A percentile compares a stretch with the other conserved stretches of the same genome.
Evolutionary conservation across 495 filamentous ascomycete species (phyloP).

Genomic region (Aspergillus affinis): DNA sequence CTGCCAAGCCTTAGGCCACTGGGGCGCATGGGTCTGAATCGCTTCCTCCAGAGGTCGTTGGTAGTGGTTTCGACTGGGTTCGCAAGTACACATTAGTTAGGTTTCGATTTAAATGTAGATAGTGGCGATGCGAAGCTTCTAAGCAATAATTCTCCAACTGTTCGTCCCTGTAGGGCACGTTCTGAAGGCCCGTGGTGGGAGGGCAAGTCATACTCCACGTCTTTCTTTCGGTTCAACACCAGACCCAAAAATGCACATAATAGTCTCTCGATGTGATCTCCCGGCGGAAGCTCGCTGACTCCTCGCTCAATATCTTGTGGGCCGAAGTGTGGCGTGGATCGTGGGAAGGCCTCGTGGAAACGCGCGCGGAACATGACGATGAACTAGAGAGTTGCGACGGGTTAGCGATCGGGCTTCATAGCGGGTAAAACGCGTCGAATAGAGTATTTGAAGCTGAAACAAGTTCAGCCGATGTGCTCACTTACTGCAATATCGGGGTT

Average conservation of each 20-base stretch:
- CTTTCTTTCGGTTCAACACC: slow-evolving; percentile 93
- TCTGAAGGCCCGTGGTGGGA: slow-evolving; percentile 14
- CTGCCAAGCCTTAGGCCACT: slow-evolving; percentile 90
- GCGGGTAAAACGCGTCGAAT: slow-evolving; percentile 34
- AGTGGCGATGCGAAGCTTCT: background rate
- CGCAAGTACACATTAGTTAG: slow-evolving; percentile 10
- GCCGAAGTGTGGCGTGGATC: slow-evolving; percentile 81
- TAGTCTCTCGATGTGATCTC: slow-evolving; percentile 81
- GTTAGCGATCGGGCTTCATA: slow-evolving; percentile 38
- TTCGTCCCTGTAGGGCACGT: background rate
- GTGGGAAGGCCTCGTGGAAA: slow-evolving; percentile 84
- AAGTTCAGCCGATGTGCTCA: slow-evolving; percentile 26
- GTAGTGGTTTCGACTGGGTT: slow-evolving; percentile 61
- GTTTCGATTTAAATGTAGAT: background rate
- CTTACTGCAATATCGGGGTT: slow-evolving; percentile 86
- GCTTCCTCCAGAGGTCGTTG: slow-evolving; percentile 93
- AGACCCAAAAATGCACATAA: slow-evolving; percentile 85
- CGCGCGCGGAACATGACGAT: slow-evolving; percentile 96
- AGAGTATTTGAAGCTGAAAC: slow-evolving; percentile 4
- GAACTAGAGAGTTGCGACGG: slow-evolving; percentile 61
- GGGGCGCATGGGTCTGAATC: slow-evolving; percentile 74
- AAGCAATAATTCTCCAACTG: background rate
- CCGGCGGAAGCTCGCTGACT: slow-evolving; percentile 71
- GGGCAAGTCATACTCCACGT: slow-evolving; percentile 85
- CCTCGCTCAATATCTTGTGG: slow-evolving; percentile 94